A percentile compares a stretch with the other conserved stretches of the same genome.
Conservation (phyloP, 106 monocot genomes). For the Dendrobium nobile region DNA sequence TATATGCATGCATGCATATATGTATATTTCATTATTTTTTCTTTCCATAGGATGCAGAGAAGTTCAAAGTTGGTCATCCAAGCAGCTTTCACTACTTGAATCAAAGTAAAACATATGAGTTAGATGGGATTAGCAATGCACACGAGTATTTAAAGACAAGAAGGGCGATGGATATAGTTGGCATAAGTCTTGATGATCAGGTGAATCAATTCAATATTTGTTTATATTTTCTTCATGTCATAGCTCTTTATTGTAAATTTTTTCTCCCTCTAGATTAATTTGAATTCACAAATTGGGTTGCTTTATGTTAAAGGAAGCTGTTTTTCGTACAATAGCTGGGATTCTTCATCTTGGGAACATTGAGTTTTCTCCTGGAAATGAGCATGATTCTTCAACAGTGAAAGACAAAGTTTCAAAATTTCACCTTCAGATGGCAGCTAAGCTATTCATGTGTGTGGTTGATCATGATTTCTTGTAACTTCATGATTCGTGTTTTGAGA, state of each 20-base stretch:
- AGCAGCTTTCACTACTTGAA: constrained; percentile 87
- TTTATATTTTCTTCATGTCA: constrained; percentile 3
- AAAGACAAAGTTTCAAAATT: constrained; percentile 43
- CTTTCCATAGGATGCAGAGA: constrained; percentile 55
- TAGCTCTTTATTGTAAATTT: neutral
- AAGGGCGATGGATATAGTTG: constrained; percentile 95
- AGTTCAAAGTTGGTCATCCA: constrained; percentile 65
- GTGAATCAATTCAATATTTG: constrained; percentile 17
- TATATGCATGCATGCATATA: too few species aligned
- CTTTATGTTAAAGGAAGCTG: constrained; percentile 57
- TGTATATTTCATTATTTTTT: too few species aligned
- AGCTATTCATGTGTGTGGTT: constrained; percentile 49
- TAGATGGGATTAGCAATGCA: constrained; percentile 64
- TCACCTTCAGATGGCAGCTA: constrained; percentile 55
- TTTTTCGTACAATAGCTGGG: constrained; percentile 82
- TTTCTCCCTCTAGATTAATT: neutral
- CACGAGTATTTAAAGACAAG: constrained; percentile 74
- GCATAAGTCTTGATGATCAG: constrained; percentile 74
- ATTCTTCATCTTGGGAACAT: constrained; percentile 94
- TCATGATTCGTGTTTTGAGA: neutral
- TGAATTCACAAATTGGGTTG: neutral
- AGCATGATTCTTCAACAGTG: constrained; percentile 43
- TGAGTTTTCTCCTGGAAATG: constrained; percentile 62
- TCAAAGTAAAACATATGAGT: constrained; percentile 71
- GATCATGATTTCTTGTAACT: neutral